phyloP scores from a whole-genome alignment of 352 stramenopile genomes.

The Bremia lactucae region DNA sequence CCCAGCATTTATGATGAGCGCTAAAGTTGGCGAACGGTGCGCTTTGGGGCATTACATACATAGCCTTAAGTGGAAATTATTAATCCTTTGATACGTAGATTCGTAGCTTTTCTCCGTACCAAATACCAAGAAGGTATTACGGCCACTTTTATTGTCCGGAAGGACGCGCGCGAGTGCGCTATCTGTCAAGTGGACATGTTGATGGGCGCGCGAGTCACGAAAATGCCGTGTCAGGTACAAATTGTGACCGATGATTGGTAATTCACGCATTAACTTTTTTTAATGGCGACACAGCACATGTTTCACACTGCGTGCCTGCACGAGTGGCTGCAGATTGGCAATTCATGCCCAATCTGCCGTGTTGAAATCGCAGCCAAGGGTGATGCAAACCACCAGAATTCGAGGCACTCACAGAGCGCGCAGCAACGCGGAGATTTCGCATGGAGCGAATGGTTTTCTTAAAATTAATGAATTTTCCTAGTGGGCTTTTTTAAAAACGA shows the following conservation, averaged over 20 bases:
- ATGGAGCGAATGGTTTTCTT: constrained; percentile 78
- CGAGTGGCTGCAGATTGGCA: constrained; percentile 75
- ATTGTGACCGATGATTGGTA: not conserved
- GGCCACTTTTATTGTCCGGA: constrained; percentile 47
- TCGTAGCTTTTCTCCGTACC: constrained; percentile 42
- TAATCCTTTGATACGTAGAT: constrained; percentile 20
- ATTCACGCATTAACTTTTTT: constrained; percentile 3
- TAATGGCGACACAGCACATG: constrained; percentile 36
- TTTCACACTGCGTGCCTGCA: constrained; percentile 73
- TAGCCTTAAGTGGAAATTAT: too few species aligned
- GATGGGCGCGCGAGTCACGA: constrained; percentile 55
- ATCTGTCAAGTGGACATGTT: constrained; percentile 74
- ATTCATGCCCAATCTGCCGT: constrained; percentile 76
- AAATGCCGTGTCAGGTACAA: constrained; percentile 58
- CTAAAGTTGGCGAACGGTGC: constrained; percentile 55
- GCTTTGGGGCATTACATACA: not conserved
- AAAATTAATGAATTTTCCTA: not conserved
- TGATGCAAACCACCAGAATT: constrained; percentile 13
- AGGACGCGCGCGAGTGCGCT: constrained; percentile 65
- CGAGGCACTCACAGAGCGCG: constrained; percentile 21
- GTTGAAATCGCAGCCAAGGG: constrained; percentile 58
- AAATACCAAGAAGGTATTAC: constrained; percentile 14
- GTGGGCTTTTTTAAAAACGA: not conserved
- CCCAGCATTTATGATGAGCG: constrained; percentile 71
- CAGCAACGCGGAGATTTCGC: constrained; percentile 46